A percentile compares a stretch with the other conserved stretches of the same genome.
Evolutionary conservation across 176 grass and related monocot genomes (phyloP).

Genomic region (Juncus inflexus): DNA sequence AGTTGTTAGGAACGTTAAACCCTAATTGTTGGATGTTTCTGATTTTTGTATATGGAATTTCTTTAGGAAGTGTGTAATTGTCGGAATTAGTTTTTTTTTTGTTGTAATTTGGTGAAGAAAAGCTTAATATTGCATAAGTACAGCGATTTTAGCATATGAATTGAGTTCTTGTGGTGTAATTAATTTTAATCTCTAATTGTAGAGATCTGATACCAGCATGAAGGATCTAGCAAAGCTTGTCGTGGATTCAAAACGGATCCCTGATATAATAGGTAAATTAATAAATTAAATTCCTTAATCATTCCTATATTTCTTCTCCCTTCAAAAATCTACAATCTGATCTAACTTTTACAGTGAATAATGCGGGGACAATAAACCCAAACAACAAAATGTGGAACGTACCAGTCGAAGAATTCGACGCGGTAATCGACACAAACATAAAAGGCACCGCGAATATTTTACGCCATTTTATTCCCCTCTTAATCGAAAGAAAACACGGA

Average conservation of each 20-base stretch:
- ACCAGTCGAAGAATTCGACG: slow-evolving; percentile 90
- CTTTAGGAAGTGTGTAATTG: too few relatives aligned
- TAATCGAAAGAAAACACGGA: slow-evolving; percentile 89
- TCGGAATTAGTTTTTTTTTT: too few relatives aligned
- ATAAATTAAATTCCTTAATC: not conserved
- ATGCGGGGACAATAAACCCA: slow-evolving; percentile 89
- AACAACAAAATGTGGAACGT: slow-evolving; percentile 95
- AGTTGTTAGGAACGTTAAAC: not conserved
- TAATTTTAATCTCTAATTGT: slow-evolving; percentile 27
- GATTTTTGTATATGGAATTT: too few relatives aligned
- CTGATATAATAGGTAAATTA: slow-evolving; percentile 84
- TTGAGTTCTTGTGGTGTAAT: too few relatives aligned
- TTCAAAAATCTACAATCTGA: slow-evolving; percentile 27
- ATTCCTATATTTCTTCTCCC: not conserved
- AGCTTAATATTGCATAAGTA: slow-evolving; percentile 1
- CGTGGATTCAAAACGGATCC: slow-evolving; percentile 51
- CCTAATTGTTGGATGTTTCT: too few relatives aligned
- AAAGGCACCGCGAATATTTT: slow-evolving; percentile 84
- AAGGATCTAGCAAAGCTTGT: slow-evolving; percentile 73
- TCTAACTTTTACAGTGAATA: slow-evolving; percentile 60
- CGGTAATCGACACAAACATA: slow-evolving; percentile 88
- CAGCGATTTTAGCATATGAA: not conserved
- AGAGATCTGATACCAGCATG: slow-evolving; percentile 81
- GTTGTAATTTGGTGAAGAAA: too few relatives aligned
- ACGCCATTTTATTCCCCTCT: slow-evolving; percentile 83